Percentiles rank a stretch among this genome's conserved stretches.
These are phyloP conservation scores for Megacollybia platyphylla DNA, from an alignment of 1,284 basidiomycete genomes.

Conservation along the genomic window DNA sequence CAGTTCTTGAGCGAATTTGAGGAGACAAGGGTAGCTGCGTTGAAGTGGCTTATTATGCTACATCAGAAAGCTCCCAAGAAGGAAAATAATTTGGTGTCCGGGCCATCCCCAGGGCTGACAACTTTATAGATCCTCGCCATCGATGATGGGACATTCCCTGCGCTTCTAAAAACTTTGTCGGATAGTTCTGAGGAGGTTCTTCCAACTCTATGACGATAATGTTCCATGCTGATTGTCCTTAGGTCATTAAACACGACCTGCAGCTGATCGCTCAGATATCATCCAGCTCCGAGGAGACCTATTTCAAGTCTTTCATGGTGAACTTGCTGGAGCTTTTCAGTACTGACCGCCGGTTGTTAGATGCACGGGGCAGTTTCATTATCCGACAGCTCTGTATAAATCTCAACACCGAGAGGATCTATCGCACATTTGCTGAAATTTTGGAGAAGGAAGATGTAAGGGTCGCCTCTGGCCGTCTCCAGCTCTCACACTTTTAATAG, in stretches of 20 bases:
- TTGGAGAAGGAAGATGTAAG: slow-evolving; percentile 92
- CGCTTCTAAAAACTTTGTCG: slow-evolving; percentile 89
- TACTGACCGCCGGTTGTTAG: slow-evolving; percentile 84
- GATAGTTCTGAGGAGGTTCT: slow-evolving; percentile 89
- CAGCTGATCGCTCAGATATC: slow-evolving; percentile 96
- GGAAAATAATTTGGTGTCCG: slow-evolving; percentile 25
- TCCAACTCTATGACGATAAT: not conserved
- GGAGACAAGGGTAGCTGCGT: slow-evolving; percentile 87
- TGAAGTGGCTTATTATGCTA: slow-evolving; percentile 98
- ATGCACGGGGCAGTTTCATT: slow-evolving; percentile 90
- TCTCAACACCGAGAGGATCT: slow-evolving; percentile 93
- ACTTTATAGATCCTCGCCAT: slow-evolving; percentile 72
- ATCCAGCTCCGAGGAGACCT: slow-evolving; percentile 85
- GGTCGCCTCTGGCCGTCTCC: slow-evolving; percentile 2
- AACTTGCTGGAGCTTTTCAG: slow-evolving; percentile 92
- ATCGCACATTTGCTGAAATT: slow-evolving; percentile 92
- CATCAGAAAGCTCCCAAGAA: slow-evolving; percentile 96
- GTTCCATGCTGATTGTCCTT: slow-evolving; percentile 3
- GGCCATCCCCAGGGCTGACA: not conserved
- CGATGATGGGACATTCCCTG: slow-evolving; percentile 95
- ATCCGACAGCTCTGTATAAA: slow-evolving; percentile 92
- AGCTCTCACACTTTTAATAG: slow-evolving; percentile 20
- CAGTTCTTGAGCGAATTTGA: slow-evolving; percentile 96
- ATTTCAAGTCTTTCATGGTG: slow-evolving; percentile 93
- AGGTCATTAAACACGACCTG: slow-evolving; percentile 93